Conservation (phyloP, 2,329 filamentous ascomycete species). For the Clarireedia homoeocarpa region DNA sequence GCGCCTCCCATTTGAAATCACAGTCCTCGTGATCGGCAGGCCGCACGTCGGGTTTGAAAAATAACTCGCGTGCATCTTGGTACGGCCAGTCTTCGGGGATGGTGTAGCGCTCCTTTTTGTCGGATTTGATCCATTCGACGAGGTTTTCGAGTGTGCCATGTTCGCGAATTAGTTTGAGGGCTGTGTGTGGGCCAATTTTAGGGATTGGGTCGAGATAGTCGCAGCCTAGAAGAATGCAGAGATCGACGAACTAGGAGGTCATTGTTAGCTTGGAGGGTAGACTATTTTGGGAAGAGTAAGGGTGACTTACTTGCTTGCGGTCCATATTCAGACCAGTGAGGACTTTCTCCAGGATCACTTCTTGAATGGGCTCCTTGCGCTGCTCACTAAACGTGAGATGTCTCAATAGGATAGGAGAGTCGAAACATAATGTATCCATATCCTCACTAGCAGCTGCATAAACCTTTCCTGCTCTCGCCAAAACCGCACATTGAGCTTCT, state of each 20-base stretch:
- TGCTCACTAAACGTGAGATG: slow-evolving; percentile 97
- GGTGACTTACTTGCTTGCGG: slow-evolving; percentile 58
- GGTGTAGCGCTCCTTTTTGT: slow-evolving; percentile 70
- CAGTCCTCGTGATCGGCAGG: slow-evolving; percentile 76
- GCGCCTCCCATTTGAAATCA: slow-evolving; percentile 96
- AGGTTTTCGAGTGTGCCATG: slow-evolving; percentile 83
- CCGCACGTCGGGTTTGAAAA: slow-evolving; percentile 85
- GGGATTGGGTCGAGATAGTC: slow-evolving; percentile 97
- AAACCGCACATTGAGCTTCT: slow-evolving; percentile 88
- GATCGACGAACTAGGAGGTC: slow-evolving; percentile 73
- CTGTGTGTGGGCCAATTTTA: slow-evolving; percentile 86
- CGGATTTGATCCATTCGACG: slow-evolving; percentile 69
- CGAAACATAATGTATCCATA: slow-evolving; percentile 97
- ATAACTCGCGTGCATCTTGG: slow-evolving; percentile 81
- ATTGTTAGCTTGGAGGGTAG: slow-evolving; percentile 1
- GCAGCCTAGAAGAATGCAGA: slow-evolving; percentile 95
- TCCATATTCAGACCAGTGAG: slow-evolving; percentile 86
- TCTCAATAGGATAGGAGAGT: slow-evolving; percentile 80
- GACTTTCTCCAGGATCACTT: slow-evolving; percentile 82
- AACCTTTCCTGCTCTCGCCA: slow-evolving; percentile 87
- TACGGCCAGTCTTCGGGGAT: slow-evolving; percentile 97
- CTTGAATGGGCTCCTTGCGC: slow-evolving; percentile 93
- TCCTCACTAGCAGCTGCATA: slow-evolving; percentile 96
- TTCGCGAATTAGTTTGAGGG: slow-evolving; percentile 88
- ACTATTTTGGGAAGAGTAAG: not conserved